These are phyloP conservation scores for Striga hermonthica DNA, from an alignment of 305 asterid genomes.

Conservation along the genomic window DNA sequence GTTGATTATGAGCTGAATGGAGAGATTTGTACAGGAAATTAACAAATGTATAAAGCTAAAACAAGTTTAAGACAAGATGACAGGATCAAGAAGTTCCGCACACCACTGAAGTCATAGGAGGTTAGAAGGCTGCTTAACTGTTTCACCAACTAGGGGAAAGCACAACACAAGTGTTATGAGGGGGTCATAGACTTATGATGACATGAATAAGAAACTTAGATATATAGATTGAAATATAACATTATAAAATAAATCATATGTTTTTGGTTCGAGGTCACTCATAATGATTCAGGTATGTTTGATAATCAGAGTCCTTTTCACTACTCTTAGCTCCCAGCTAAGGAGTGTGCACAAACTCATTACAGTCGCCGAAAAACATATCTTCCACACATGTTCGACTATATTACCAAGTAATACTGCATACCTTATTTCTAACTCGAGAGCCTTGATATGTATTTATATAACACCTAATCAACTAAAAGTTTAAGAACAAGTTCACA, in stretches of 20 bases:
- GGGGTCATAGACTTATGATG: background rate
- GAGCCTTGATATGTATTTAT: background rate
- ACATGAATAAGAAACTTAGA: background rate
- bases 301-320: background rate
- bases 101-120: slow-evolving; percentile 5
- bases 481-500: slow-evolving; percentile 25
- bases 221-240: background rate
- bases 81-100: too few relatives aligned
- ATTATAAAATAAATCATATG: background rate
- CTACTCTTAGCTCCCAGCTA: slow-evolving; percentile 20
- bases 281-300: slow-evolving; percentile 1
- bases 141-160: background rate
- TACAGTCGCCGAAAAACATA: slow-evolving; percentile 18
- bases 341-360: background rate
- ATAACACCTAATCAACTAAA: slow-evolving; percentile 14
- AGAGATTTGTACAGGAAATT: slow-evolving; percentile 20
- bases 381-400: slow-evolving; percentile 1
- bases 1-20: slow-evolving; percentile 15
- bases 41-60: background rate
- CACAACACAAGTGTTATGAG: slow-evolving; percentile 9
- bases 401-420: slow-evolving; percentile 11
- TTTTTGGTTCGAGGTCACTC: background rate
- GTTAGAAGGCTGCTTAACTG: background rate
- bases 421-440: slow-evolving; percentile 5
- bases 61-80: background rate